Evolutionary conservation across 2,329 filamentous ascomycete genomes (phyloP).

Genomic region (Cercospora sojina): DNA sequence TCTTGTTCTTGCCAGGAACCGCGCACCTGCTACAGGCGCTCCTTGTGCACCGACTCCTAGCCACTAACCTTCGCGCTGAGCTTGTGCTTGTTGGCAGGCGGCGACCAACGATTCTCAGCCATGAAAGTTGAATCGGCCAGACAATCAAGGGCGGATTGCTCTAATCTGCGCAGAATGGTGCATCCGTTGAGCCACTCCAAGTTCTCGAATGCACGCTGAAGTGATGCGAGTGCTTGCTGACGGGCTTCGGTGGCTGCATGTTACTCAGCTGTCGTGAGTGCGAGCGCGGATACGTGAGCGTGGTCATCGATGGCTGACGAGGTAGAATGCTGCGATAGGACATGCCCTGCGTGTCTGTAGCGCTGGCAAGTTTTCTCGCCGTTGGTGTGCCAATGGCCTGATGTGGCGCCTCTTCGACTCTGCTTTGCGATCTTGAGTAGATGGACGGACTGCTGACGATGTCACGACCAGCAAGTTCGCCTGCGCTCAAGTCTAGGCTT

Average conservation of each 20-base stretch:
- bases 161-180: constrained; percentile 13
- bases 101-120: background rate
- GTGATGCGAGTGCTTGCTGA: background rate
- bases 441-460: constrained; percentile 14
- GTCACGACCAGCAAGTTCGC: background rate
- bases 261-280: background rate
- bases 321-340: constrained; percentile 18
- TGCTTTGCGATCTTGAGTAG: constrained; percentile 15
- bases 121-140: background rate
- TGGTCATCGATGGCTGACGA: constrained; percentile 4
- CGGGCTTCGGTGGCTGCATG: background rate
- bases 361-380: background rate
- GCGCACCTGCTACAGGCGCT: background rate
- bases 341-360: constrained; percentile 11
- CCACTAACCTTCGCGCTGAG: background rate
- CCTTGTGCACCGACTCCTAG: background rate
- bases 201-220: constrained; percentile 2
- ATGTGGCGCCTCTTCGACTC: constrained; percentile 5
- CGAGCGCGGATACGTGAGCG: background rate
- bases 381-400: background rate
- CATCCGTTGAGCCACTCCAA: constrained; percentile 14
- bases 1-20: background rate
- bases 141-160: constrained; percentile 10
- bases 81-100: background rate
- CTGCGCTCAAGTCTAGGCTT: background rate